These are phyloP conservation scores for Chytriomyces confervae DNA, from an alignment of 192 early-diverging fungal genomes.

Conservation along the genomic window DNA sequence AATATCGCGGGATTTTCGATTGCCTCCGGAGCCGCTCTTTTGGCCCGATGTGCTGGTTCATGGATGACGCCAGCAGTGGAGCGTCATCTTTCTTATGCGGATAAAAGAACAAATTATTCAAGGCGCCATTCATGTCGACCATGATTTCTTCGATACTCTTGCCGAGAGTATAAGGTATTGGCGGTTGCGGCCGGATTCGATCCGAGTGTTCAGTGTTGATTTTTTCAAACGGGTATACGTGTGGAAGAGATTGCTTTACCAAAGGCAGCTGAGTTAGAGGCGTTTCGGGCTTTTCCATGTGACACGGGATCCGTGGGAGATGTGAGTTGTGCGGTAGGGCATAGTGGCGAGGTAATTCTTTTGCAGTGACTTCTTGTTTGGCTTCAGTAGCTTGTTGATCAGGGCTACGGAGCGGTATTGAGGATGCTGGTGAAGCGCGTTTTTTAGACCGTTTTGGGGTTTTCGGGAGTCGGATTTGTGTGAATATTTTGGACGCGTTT, in stretches of 20 bases:
- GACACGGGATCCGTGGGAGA: too few species aligned
- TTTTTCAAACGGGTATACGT: background rate
- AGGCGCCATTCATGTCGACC: constrained; percentile 27
- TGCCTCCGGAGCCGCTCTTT: background rate
- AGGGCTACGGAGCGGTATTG: too few species aligned
- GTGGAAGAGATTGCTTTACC: background rate
- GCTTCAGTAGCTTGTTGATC: too few species aligned
- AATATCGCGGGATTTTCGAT: background rate
- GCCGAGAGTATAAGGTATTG: constrained; percentile 18
- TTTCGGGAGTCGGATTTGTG: too few species aligned
- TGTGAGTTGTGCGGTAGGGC: too few species aligned
- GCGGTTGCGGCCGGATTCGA: constrained; percentile 8
- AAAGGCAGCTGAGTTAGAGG: too few species aligned
- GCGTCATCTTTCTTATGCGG: background rate
- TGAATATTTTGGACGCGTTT: too few species aligned
- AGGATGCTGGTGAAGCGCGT: too few species aligned
- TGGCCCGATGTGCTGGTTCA: background rate
- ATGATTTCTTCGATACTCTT: constrained; percentile 20
- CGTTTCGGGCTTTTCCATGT: too few species aligned
- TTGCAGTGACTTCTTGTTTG: too few species aligned
- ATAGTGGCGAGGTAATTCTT: too few species aligned
- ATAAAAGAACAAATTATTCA: constrained; percentile 34
- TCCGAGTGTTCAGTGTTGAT: background rate
- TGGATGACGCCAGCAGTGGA: background rate
- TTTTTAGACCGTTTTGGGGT: too few species aligned